A percentile compares a stretch with the other conserved stretches of the same genome.
phyloP scores from a whole-genome alignment of 164 flowering plant species.

The Magnolia changhungtana region DNA sequence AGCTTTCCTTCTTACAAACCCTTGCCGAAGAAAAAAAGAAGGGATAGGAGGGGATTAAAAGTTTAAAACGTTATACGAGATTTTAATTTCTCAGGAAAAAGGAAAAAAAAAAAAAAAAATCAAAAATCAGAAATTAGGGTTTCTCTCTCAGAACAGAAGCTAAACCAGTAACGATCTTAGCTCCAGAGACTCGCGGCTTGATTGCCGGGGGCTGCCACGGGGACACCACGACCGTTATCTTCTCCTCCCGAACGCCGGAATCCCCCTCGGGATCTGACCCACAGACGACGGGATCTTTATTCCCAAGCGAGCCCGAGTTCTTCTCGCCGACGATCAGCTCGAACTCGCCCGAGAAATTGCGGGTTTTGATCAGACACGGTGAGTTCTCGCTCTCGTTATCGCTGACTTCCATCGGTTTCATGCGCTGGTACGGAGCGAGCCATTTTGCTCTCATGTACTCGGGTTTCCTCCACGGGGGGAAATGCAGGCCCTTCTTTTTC shows the following conservation, averaged over 20 bases:
- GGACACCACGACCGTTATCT: slow-evolving; percentile 18
- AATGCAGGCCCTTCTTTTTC: slow-evolving; percentile 84
- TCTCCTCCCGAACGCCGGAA: slow-evolving; percentile 26
- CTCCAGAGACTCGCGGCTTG: slow-evolving; percentile 42
- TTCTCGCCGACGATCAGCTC: slow-evolving; percentile 19
- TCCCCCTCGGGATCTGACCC: slow-evolving; percentile 17
- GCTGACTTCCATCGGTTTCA: background rate
- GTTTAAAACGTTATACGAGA: background rate
- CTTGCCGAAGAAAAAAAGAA: background rate
- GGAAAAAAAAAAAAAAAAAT: background rate
- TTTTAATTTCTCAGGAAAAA: background rate
- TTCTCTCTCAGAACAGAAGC: slow-evolving; percentile 56
- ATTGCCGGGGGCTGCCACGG: slow-evolving; percentile 54
- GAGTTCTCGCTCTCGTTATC: background rate
- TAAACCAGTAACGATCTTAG: slow-evolving; percentile 56
- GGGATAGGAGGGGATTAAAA: background rate
- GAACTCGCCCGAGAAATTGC: slow-evolving; percentile 22
- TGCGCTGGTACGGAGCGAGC: slow-evolving; percentile 50
- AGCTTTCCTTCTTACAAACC: background rate
- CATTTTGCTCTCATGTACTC: slow-evolving; percentile 79
- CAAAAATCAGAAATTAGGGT: slow-evolving; percentile 18
- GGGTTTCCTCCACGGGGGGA: slow-evolving; percentile 84
- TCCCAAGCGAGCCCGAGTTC: background rate
- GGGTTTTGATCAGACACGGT: slow-evolving; percentile 8
- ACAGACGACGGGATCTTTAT: slow-evolving; percentile 8